Percentiles rank a stretch among this genome's conserved stretches.
These are phyloP conservation scores for Polychaeton citri DNA, from an alignment of 2,329 filamentous ascomycete species.

Conservation along the genomic window DNA sequence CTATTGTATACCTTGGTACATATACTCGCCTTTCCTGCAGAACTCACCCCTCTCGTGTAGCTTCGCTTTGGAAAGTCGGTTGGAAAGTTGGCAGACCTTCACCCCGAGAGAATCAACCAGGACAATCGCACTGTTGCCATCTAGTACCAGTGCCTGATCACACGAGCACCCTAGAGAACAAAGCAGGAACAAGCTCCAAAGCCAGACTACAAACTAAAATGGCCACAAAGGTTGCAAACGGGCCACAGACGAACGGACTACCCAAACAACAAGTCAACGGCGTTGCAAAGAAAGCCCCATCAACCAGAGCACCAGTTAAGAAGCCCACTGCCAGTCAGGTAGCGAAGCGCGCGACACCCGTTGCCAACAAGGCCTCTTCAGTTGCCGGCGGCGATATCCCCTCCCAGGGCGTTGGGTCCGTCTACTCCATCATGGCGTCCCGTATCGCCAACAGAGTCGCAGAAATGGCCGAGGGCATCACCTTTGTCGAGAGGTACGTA, in stretches of 20 bases:
- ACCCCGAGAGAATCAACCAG: too few relatives aligned
- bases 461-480: slow-evolving; percentile 41
- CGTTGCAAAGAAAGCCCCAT: slow-evolving; percentile 10
- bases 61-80: too few relatives aligned
- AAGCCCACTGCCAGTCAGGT: slow-evolving; percentile 4
- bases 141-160: too few relatives aligned
- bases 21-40: too few relatives aligned
- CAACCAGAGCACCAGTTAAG: slow-evolving; percentile 10
- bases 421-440: slow-evolving; percentile 38
- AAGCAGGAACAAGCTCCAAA: too few relatives aligned
- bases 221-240: slow-evolving; percentile 6
- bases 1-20: too few relatives aligned
- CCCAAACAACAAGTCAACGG: slow-evolving; percentile 12
- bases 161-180: too few relatives aligned
- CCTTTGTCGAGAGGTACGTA: slow-evolving; percentile 34
- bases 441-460: slow-evolving; percentile 38
- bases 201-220: too few relatives aligned
- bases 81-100: too few relatives aligned
- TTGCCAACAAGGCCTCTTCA: slow-evolving; percentile 21
- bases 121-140: too few relatives aligned
- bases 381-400: slow-evolving; percentile 18
- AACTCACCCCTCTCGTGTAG: too few relatives aligned
- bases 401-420: slow-evolving; percentile 23
- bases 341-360: slow-evolving; percentile 12
- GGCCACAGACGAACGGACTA: slow-evolving; percentile 1